A percentile compares a stretch with the other conserved stretches of the same genome.
phyloP scores from a whole-genome alignment of 2,329 filamentous ascomycete species.

The Gaeumannomyces tritici region DNA sequence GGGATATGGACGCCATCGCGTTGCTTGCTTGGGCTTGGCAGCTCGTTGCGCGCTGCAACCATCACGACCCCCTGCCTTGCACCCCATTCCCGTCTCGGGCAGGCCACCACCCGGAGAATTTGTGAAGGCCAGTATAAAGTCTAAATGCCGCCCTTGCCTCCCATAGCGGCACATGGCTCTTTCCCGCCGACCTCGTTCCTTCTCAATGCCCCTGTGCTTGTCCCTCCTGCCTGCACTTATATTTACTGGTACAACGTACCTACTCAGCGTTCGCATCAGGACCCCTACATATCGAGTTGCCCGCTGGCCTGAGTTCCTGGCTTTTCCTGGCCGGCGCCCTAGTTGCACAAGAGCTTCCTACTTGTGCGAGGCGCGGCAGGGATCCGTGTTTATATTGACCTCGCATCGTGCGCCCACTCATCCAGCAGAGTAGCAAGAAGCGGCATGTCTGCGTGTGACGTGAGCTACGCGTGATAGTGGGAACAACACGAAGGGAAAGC shows the following conservation, averaged over 20 bases:
- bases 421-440: background rate
- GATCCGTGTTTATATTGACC: conserved; percentile 5
- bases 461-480: background rate
- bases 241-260: too few species aligned
- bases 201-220: too few species aligned
- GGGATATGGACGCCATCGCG: background rate
- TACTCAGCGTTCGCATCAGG: background rate
- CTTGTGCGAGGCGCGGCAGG: conserved; percentile 1
- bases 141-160: background rate
- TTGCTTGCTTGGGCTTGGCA: background rate
- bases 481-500: background rate
- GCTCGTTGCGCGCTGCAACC: background rate
- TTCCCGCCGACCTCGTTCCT: background rate
- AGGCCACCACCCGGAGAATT: background rate
- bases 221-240: too few species aligned
- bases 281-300: background rate
- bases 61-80: background rate
- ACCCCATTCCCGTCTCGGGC: background rate
- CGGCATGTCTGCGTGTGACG: background rate
- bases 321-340: background rate
- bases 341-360: background rate
- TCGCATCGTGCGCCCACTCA: background rate
- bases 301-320: background rate
- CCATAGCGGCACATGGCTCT: too few species aligned
- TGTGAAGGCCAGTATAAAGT: background rate